A percentile compares a stretch with the other conserved stretches of the same genome.
Conservation (phyloP, 2,329 filamentous ascomycete species). For the Acephala macrosclerotiorum region DNA sequence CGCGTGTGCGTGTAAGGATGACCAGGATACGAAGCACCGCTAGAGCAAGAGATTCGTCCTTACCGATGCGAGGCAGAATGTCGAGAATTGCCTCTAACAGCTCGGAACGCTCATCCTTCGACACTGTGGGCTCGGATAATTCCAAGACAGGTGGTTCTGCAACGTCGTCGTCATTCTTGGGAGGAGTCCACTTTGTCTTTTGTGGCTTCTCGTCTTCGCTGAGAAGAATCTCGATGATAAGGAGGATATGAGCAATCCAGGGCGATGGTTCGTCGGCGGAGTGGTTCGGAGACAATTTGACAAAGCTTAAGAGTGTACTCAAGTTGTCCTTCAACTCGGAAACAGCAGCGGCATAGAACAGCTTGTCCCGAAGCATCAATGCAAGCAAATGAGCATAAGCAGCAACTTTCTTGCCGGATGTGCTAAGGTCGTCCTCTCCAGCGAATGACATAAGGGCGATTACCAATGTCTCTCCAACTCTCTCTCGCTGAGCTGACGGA, state of each 20-base stretch:
- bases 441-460: conserved; percentile 80
- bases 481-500: conserved; percentile 64
- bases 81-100: conserved; percentile 83
- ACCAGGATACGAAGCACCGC: conserved; percentile 85
- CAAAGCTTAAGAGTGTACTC: conserved; percentile 76
- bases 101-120: conserved; percentile 68
- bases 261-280: conserved; percentile 81
- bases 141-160: conserved; percentile 64
- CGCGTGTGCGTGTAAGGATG: conserved; percentile 82
- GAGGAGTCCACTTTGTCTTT: conserved; percentile 73
- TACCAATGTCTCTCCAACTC: conserved; percentile 83
- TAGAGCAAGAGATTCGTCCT: conserved; percentile 84
- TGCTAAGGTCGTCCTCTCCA: conserved; percentile 61
- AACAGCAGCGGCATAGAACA: conserved; percentile 81
- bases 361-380: conserved; percentile 80
- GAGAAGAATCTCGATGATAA: conserved; percentile 90
- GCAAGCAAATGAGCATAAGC: conserved; percentile 93
- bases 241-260: conserved; percentile 89
- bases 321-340: conserved; percentile 81
- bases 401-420: conserved; percentile 70
- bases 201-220: conserved; percentile 85
- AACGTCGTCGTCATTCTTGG: conserved; percentile 56
- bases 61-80: conserved; percentile 84
- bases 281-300: conserved; percentile 73
- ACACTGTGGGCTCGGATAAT: conserved; percentile 67